Conservation (phyloP, 805 yeast genomes). For the Wickerhamomyces kurtzmanii region DNA sequence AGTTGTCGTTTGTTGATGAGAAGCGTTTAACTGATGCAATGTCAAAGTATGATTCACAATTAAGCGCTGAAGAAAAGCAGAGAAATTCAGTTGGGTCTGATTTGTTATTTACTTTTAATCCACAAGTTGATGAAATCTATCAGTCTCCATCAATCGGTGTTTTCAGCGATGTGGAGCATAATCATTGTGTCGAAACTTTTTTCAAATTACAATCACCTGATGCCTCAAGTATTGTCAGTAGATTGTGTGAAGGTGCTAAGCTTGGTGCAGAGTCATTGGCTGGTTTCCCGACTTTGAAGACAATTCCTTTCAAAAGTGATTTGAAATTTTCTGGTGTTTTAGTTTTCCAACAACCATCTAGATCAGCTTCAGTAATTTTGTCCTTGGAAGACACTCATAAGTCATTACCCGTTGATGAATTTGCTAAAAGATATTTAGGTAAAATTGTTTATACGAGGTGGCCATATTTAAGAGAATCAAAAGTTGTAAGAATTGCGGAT, state of each 20-base stretch:
- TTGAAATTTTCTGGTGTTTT: slow-evolving; percentile 54
- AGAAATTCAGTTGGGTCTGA: slow-evolving; percentile 74
- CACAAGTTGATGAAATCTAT: slow-evolving; percentile 59
- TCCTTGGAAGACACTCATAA: slow-evolving; percentile 44
- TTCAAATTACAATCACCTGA: slow-evolving; percentile 40
- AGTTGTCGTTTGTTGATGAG: slow-evolving; percentile 86
- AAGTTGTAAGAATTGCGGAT: slow-evolving; percentile 54
- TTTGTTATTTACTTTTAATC: slow-evolving; percentile 60
- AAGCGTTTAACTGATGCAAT: slow-evolving; percentile 63
- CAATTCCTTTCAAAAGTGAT: slow-evolving; percentile 49
- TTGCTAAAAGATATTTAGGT: slow-evolving; percentile 54
- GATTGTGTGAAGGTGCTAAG: slow-evolving; percentile 56
- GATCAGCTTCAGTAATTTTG: slow-evolving; percentile 73
- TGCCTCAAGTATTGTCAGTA: slow-evolving; percentile 31
- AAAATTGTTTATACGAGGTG: slow-evolving; percentile 67
- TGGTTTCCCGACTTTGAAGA: slow-evolving; percentile 81
- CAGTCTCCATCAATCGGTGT: slow-evolving; percentile 71
- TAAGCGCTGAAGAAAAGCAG: slow-evolving; percentile 58
- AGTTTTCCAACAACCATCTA: slow-evolving; percentile 80
- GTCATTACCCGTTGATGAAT: slow-evolving; percentile 49
- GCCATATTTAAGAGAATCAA: slow-evolving; percentile 87
- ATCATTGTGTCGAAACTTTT: slow-evolving; percentile 63
- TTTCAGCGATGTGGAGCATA: slow-evolving; percentile 69
- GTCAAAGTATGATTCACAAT: slow-evolving; percentile 48
- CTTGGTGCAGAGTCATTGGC: slow-evolving; percentile 67